Evolutionary conservation across 768 basidiomycete genomes (phyloP).

Genomic region (Cystobasidium ongulense): DNA sequence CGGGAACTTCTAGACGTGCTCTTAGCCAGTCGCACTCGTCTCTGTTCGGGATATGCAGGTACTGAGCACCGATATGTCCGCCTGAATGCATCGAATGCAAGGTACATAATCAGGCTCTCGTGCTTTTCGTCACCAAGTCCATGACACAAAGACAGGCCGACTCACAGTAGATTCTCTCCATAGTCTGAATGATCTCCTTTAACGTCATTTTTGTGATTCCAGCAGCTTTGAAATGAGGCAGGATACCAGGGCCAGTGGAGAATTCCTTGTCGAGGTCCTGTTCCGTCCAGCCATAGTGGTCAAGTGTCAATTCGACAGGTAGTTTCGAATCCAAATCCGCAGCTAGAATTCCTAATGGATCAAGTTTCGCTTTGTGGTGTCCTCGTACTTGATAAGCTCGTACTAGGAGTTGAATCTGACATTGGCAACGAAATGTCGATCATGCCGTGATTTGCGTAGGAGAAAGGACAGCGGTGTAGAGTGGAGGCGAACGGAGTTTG

Average conservation of each 20-base stretch:
- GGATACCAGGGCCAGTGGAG: conserved; percentile 85
- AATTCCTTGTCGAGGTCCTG: conserved; percentile 91
- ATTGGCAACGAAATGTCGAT: neutral
- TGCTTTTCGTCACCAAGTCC: neutral
- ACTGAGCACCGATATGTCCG: conserved; percentile 79
- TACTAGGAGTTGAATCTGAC: conserved; percentile 88
- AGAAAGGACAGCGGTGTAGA: neutral
- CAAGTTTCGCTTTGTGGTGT: conserved; percentile 89
- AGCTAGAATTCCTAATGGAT: conserved; percentile 87
- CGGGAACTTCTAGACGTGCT: conserved; percentile 86
- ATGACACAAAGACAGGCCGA: neutral
- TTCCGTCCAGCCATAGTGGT: conserved; percentile 90
- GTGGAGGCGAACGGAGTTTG: neutral
- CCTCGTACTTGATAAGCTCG: conserved; percentile 98
- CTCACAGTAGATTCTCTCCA: conserved; percentile 90
- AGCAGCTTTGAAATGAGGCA: conserved; percentile 84
- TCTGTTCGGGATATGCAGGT: conserved; percentile 93
- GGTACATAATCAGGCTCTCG: neutral
- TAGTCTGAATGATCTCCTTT: conserved; percentile 78
- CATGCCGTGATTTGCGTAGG: neutral
- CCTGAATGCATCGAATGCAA: conserved; percentile 49
- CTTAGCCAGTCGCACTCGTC: conserved; percentile 99
- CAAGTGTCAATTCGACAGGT: conserved; percentile 85
- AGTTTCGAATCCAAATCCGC: conserved; percentile 69
- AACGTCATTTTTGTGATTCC: conserved; percentile 80